Base-by-base conservation (phyloP, 129 eudicot genomes). In the Ambrosia artemisiifolia region DNA sequence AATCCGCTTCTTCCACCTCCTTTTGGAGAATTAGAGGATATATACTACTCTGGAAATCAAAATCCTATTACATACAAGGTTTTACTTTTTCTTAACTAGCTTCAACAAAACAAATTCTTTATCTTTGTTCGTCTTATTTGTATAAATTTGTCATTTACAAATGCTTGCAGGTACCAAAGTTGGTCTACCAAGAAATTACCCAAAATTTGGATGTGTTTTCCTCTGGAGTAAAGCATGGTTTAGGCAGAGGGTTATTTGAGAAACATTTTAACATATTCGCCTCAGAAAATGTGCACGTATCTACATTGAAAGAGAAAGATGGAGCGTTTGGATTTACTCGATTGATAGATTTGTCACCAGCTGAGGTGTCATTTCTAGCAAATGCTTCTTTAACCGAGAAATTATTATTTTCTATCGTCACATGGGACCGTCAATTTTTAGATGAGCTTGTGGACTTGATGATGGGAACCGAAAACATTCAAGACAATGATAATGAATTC, bases 1-100 rank as follows among this genome's bases (percentile, higher is more conserved):
- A 86, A 94, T 84, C 79, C 91, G 14, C 96, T 90, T 74, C 89
- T 86, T 60, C 97, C 99, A 30, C 87, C 99, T 55, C 91, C 96
- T 8, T 88, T 84, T 75, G 97, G 96, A 49, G 96, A 94, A 72
- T 56, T 88, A 79, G 99, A 90, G 69, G 97, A 90, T 47, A 43
- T 94, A 28, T 79, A 71, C 83, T 94, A 82, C 79, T 79, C 96
- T 78, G 99, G 99, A 30, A 84, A 87, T 76, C 82, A 79, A 69
- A 94, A 80, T 81, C 99, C 99, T 65, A 90, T 94, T 75, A 81
- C 86, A 6, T 90, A 87, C 72, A 71, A 85, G 91, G 98, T 93
- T 77, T 35, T 24, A 24, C 28, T 24, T 42, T 61, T 59, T 28
- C 4, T 30, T 11, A 59, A 59, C 17, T 59, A 30, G 40, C 42